These are phyloP conservation scores for Hysterium pulicare DNA, from an alignment of 2,329 filamentous ascomycete species.

Conservation along the genomic window DNA sequence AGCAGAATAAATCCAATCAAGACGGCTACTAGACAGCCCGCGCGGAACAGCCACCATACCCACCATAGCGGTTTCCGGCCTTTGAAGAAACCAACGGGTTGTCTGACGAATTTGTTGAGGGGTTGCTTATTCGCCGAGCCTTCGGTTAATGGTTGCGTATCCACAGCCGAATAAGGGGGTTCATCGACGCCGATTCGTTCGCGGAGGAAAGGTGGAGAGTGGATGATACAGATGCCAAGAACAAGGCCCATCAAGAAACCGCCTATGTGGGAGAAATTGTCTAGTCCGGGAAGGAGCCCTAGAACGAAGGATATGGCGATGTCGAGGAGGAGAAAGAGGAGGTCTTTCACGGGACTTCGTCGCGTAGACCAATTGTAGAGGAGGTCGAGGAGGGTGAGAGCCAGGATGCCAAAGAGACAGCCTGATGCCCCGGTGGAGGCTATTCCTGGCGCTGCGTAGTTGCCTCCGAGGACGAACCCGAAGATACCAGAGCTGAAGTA, in stretches of 20 bases:
- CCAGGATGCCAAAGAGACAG: slow-evolving; percentile 85
- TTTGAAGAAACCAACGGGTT: slow-evolving; percentile 75
- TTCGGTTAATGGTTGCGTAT: slow-evolving; percentile 18
- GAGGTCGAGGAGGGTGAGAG: slow-evolving; percentile 81
- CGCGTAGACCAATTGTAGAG: slow-evolving; percentile 90
- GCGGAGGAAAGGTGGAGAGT: slow-evolving; percentile 78
- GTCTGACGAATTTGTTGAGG: slow-evolving; percentile 45
- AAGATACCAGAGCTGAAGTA: slow-evolving; percentile 93
- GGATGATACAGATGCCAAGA: slow-evolving; percentile 80
- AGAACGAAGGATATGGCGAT: slow-evolving; percentile 87
- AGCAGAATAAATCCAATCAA: slow-evolving; percentile 83
- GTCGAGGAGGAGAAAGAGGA: slow-evolving; percentile 84
- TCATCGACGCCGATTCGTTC: slow-evolving; percentile 67
- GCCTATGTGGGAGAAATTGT: slow-evolving; percentile 97
- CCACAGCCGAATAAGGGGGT: slow-evolving; percentile 67
- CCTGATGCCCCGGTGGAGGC: slow-evolving; percentile 85
- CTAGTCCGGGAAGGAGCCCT: slow-evolving; percentile 83
- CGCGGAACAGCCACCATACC: slow-evolving; percentile 91
- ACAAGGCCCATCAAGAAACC: slow-evolving; percentile 90
- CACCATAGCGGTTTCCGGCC: slow-evolving; percentile 93
- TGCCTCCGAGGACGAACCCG: slow-evolving; percentile 90
- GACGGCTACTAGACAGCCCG: slow-evolving; percentile 72
- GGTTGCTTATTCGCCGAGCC: slow-evolving; percentile 40
- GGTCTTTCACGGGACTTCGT: slow-evolving; percentile 70
- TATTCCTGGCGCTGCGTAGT: slow-evolving; percentile 79